Base-by-base conservation (phyloP, 164 flowering plant genomes). In the Kingdonia uniflora region DNA sequence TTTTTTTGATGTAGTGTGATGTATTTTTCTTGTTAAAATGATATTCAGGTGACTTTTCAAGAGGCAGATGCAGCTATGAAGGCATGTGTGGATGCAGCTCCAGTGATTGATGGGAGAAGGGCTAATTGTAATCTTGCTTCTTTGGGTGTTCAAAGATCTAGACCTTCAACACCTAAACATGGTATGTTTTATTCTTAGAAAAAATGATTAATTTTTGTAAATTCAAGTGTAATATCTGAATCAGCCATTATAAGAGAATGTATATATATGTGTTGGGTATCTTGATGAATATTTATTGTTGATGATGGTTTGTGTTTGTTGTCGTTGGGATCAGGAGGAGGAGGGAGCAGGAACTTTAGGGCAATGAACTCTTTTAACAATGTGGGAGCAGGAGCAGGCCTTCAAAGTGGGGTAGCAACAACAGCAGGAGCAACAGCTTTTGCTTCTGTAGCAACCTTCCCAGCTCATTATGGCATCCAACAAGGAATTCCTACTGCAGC, bases 41-140 rank as follows among this genome's bases (percentile, higher is more conserved):
- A 16, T 42, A 4, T 52, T 55, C 52, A 90, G 97, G 95, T 90
- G 14, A 90, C 97, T 23, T 90, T 87, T 59, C 72, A 79, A 0
- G 97, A 87, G 47, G 75, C 94, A 0, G 95, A 90, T 3, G 78
- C 97, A 0, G 97, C 97, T 51, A 81, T 73, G 90, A 81, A 78
- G 65, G 94, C 97, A 17, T 90, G 97, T 56, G 82, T 76, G 19
- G 94, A 90, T 80, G 78, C 91, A 16, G 70, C 91, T 61, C 95
- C 97, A 0, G 89, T 90, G 57, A 90, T 90, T 15, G 97, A 90
- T 72, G 97, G 97, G n/a, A 78, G 97, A 62, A 86, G 95, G 69
- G 91, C 97, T 19, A 90, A 90, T 51, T 90, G 97, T 71, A 90
- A 90, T 68, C 85, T 90, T 55, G 97, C 97, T 58, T 85, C 95